Evolutionary conservation across 345 rosid genomes (phyloP), one percentile per base, ranked within the genome.

Genomic region (Zanthoxylum bungeanum): DNA sequence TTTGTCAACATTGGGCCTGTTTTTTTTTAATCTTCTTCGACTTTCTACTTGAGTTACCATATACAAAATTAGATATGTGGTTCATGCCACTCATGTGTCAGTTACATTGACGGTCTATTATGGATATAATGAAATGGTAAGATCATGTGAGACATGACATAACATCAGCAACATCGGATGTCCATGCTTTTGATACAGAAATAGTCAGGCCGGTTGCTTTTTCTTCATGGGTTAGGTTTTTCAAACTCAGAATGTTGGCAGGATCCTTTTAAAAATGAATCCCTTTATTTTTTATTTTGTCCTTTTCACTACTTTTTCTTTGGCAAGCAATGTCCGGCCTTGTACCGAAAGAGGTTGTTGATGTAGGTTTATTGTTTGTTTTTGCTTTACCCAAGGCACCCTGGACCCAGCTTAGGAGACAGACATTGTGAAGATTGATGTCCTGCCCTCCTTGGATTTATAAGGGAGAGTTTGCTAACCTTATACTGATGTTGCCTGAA

Each of bases 141-240:
- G 30, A 68, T 68, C 17, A 16, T 55, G 31, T n/a, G 42, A n/a
- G 39, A 40, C 28, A 8, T 39, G 36, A 39, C 27, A 52, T 67
- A n/a, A 34, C 56, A 34, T 67, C 59, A 51, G 60, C 34, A 67
- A 34, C n/a, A n/a, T n/a, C n/a, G n/a, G n/a, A n/a, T n/a, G 27
- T 66, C 47, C 19, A 7, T 66, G 11, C 21, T 28, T 14, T 52
- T 8, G 17, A 34, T 49, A 5, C 46, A 1, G 22, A 67, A 5
- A 47, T n/a, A n/a, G n/a, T n/a, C n/a, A n/a, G n/a, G n/a, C n/a
- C n/a, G n/a, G n/a, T n/a, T n/a, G 70, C n/a, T 30, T 12, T 30
- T 50, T 67, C 60, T 67, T 5, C 46, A 5, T 3, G 9, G 14
- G 27, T 3, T 16, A 36, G 12, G 0, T 25, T 24, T 67, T 67